Evolutionary conservation across 306 rosid species (phyloP).

Genomic region (Delonix regia): DNA sequence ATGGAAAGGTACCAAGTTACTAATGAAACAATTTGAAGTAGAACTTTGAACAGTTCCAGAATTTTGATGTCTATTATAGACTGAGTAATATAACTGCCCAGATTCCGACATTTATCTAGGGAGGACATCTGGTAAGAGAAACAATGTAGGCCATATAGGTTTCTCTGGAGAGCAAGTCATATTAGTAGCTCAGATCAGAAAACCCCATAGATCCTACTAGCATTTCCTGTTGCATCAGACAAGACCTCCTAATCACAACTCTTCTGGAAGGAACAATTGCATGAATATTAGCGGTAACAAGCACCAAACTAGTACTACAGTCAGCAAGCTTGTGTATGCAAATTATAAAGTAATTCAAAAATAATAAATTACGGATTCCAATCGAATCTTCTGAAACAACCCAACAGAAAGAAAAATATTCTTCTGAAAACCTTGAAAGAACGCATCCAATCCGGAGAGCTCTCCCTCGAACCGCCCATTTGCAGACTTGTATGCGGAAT

Average conservation of each 20-base stretch:
- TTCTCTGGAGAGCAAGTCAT: background rate
- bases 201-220: background rate
- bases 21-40: background rate
- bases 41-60: background rate
- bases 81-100: background rate
- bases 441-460: conserved; percentile 93
- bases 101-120: background rate
- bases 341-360: background rate
- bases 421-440: conserved; percentile 57
- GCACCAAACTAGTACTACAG: background rate
- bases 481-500: conserved; percentile 12
- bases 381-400: background rate
- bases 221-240: background rate
- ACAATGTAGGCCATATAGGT: background rate
- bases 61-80: background rate
- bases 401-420: background rate
- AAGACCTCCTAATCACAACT: background rate
- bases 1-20: background rate
- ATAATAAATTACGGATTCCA: background rate
- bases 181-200: background rate
- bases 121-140: background rate
- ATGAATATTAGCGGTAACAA: background rate
- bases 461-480: conserved; percentile 81
- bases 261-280: background rate
- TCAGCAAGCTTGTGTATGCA: background rate